phyloP scores from a whole-genome alignment of 179 eudicot species.

The Camellia oleifera region DNA sequence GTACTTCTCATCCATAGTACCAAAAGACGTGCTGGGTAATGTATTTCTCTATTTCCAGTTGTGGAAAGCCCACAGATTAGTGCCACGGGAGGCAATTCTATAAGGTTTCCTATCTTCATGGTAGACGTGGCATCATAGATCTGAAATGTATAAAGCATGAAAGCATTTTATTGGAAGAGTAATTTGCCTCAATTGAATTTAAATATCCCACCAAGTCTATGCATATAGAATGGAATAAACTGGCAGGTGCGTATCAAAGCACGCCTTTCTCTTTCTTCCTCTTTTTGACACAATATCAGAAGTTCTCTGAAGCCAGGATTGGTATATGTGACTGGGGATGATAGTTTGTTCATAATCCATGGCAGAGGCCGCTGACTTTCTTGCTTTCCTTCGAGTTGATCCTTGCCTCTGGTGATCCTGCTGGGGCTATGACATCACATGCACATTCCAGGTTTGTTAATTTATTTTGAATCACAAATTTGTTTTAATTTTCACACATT shows the following conservation, averaged over 20 bases:
- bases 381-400: conserved; percentile 43
- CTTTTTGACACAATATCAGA: too few relatives aligned
- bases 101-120: conserved; percentile 24
- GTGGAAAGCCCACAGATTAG: conserved; percentile 45
- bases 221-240: too few relatives aligned
- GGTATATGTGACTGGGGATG: background rate
- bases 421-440: too few relatives aligned
- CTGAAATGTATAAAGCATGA: conserved; percentile 17
- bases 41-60: conserved; percentile 28
- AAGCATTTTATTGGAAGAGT: background rate
- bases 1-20: conserved; percentile 56
- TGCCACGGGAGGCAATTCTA: conserved; percentile 73
- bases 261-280: too few relatives aligned
- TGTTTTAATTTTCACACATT: background rate
- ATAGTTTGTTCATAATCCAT: conserved; percentile 76
- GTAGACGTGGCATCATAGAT: background rate
- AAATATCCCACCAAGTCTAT: too few relatives aligned
- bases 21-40: conserved; percentile 66
- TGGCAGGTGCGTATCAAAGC: too few relatives aligned
- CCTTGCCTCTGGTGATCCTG: background rate
- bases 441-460: too few relatives aligned
- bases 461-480: too few relatives aligned
- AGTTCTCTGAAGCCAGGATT: too few relatives aligned
- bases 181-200: conserved; percentile 22
- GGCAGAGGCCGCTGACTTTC: conserved; percentile 30